Evolutionary conservation across 2,329 filamentous ascomycete species (phyloP), one percentile per base, ranked within the genome.

Genomic region (Penicillium sp.): DNA sequence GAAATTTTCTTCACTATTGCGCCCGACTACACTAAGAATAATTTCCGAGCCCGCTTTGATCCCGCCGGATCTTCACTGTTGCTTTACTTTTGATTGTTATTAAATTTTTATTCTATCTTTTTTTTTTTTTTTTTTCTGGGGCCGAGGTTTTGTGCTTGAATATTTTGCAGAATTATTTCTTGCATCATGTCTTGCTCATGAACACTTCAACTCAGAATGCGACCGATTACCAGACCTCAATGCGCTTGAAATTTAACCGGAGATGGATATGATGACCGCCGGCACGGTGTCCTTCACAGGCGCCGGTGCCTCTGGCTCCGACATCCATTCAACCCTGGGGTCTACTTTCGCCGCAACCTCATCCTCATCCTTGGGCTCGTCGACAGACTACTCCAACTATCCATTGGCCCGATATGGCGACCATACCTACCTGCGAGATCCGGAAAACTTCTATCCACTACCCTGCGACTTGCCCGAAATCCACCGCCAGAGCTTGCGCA

Each of bases 401-500:
- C 79, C 81, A 6, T 84, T 89, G 54, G 68, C 84, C 49, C 68
- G 81, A 47, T 80, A 83, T 55, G 82, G 92, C 68, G 86, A 86
- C 35, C 83, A 88, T 41, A 83, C 83, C 31, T 95, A 90, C 65
- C 76, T 93, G 47, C 79, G 84, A 57, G 85, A 94, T 56, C 70
- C 75, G 6, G 72, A 76, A 2, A 68, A 85, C 18, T 68, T 78
- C 6, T 95, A 96, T 55, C 87, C 87, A n/a, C 72, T 95, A 2
- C 90, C 90, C 26, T 83, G 84, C 67, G 90, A 95, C 66, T 75
- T 95, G 27, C 72, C 82, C 27, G 89, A 95, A 66, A 76, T 94
- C 32, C 87, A 95, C 64, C 79, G 89, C 40, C 89, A 95, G 65
- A 88, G 81, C 32, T 71, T 95, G 39, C 80, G 86, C 42, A 93